These are phyloP conservation scores for Colletotrichum horii DNA, from an alignment of 2,329 filamentous ascomycete genomes.

Conservation along the genomic window DNA sequence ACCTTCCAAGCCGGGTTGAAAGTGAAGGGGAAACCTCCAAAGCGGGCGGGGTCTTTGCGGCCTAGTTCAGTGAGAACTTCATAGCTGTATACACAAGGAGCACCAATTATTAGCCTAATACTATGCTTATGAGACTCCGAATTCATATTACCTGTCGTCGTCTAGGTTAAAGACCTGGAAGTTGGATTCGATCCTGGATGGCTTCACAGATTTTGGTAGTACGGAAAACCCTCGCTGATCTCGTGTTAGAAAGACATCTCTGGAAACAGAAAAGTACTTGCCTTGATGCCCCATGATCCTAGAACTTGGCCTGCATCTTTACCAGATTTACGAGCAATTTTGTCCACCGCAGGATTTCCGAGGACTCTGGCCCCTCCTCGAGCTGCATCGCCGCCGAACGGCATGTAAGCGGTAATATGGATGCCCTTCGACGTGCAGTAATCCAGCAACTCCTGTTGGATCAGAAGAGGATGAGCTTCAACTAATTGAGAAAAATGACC, in stretches of 20 bases:
- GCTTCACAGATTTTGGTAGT: not conserved
- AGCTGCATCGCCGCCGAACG: not conserved
- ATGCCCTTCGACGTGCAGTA: not conserved
- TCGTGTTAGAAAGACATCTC: not conserved
- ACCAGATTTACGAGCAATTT: not conserved
- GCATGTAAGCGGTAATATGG: not conserved
- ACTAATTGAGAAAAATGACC: not conserved
- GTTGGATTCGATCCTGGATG: not conserved
- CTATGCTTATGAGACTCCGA: not conserved
- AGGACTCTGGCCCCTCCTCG: slow-evolving; percentile 27
- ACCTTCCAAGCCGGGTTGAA: not conserved
- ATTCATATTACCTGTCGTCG: not conserved
- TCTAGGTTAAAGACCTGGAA: not conserved
- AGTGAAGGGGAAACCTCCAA: not conserved
- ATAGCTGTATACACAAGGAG: not conserved
- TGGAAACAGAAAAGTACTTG: not conserved
- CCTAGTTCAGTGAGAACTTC: not conserved
- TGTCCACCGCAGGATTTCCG: not conserved
- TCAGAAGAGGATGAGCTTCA: not conserved
- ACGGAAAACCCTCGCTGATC: not conserved
- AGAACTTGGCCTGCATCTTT: not conserved
- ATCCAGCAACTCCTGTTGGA: not conserved
- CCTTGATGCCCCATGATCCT: not conserved
- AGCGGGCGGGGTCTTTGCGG: not conserved
- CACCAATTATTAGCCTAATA: not conserved